Evolutionary conservation across 345 rosid genomes (phyloP), one percentile per base, ranked within the genome.

Genomic region (Eucalyptus coolabah): DNA sequence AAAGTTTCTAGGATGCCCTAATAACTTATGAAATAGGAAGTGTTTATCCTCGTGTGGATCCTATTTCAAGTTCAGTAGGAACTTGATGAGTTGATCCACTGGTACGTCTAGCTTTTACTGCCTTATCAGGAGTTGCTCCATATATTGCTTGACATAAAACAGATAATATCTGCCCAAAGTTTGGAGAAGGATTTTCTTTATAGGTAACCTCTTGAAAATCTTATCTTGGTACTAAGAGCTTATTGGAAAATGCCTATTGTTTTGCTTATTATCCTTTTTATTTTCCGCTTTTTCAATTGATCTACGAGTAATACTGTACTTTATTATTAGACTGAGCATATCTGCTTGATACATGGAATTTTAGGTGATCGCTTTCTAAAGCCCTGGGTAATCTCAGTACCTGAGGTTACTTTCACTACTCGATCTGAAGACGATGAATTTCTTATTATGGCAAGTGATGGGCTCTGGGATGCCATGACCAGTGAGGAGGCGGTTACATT

Each of bases 401-500:
- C 95, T 21, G 94, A 94, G 88, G 90, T 94, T 49, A 92, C 93
- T 30, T 72, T 93, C 65, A 91, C 85, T 13, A 86, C 91, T 3
- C 89, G 93, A 50, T 89, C 87, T 44, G 90, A 67, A 21, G 93
- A 92, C 44, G 93, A 94, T 12, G 94, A 93, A 21, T 94, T 92
- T 40, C 45, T 94, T 83, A 91, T 93, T 77, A 26, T 94, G 88
- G 95, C 94, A 24, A 94, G 94, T 83, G 95, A 94, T 53, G 94
- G 94, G 26, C 90, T 94, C 2, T 94, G 94, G 95, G 92, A 94
- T 89, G 94, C 92, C 81, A 88, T 94, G 50, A 87, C 94, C 11
- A 93, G 91, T 82, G 94, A 93, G 34, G 88, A 90, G 5, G 95
- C 91, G 6, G 88, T 92, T 67, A 86, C 87, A 87, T 90, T 93